Percentiles rank a stretch among this genome's conserved stretches.
These are phyloP conservation scores for Stemphylium vesicarium DNA, from an alignment of 2,329 filamentous ascomycete genomes.

Conservation along the genomic window DNA sequence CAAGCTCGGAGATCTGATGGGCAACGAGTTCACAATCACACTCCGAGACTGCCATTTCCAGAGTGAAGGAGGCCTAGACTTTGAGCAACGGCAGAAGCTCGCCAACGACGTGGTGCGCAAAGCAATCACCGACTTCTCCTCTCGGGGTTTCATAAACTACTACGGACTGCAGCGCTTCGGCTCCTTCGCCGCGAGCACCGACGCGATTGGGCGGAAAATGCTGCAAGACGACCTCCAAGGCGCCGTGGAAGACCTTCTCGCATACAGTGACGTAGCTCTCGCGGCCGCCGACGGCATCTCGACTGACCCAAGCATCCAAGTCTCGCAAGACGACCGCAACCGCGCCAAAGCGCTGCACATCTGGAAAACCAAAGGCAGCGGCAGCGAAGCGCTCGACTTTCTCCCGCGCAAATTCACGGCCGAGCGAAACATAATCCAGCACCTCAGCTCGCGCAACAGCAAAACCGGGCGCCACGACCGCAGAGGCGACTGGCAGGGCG, in stretches of 20 bases:
- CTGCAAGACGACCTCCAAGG: slow-evolving; percentile 80
- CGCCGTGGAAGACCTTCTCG: slow-evolving; percentile 78
- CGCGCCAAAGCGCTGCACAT: slow-evolving; percentile 79
- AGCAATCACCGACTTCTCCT: slow-evolving; percentile 70
- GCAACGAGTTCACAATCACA: slow-evolving; percentile 93
- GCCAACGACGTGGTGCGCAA: slow-evolving; percentile 59
- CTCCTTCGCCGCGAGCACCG: slow-evolving; percentile 83
- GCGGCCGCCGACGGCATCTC: slow-evolving; percentile 56
- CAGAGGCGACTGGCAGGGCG: slow-evolving; percentile 77
- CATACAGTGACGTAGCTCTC: slow-evolving; percentile 71
- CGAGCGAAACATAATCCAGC: slow-evolving; percentile 78
- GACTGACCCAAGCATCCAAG: slow-evolving; percentile 51
- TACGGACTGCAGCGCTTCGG: slow-evolving; percentile 98
- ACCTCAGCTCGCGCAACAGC: slow-evolving; percentile 63
- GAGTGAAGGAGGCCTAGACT: slow-evolving; percentile 45
- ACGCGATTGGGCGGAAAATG: slow-evolving; percentile 83
- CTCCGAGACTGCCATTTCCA: slow-evolving; percentile 81
- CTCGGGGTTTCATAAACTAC: slow-evolving; percentile 93
- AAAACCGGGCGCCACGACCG: slow-evolving; percentile 55
- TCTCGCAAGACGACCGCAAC: slow-evolving; percentile 76
- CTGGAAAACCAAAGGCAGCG: slow-evolving; percentile 69
- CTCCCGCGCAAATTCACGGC: slow-evolving; percentile 84
- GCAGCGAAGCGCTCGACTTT: slow-evolving; percentile 66
- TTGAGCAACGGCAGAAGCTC: slow-evolving; percentile 53
- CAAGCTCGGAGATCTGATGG: slow-evolving; percentile 80